These are phyloP conservation scores for Gardenia jasminoides DNA, from an alignment of 257 asterid species.

Conservation along the genomic window DNA sequence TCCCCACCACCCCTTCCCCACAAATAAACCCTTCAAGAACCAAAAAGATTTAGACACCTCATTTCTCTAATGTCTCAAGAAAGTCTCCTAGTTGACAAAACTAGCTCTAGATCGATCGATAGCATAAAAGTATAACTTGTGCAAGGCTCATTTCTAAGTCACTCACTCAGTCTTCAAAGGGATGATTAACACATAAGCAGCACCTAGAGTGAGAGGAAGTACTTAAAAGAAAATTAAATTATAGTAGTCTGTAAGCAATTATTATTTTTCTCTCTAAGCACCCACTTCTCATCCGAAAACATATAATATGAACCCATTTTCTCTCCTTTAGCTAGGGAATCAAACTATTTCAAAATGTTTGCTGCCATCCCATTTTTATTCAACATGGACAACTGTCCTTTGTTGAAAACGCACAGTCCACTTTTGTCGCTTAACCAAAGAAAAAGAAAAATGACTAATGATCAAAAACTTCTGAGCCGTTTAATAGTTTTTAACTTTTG, in stretches of 20 bases:
- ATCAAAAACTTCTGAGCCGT: not conserved
- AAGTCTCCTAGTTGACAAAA: conserved; percentile 11
- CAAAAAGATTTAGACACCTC: not conserved
- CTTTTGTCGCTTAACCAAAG: conserved; percentile 38
- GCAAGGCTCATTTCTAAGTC: conserved; percentile 14
- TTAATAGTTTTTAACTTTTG: not conserved
- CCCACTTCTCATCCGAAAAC: conserved; percentile 32
- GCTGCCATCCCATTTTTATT: conserved; percentile 33
- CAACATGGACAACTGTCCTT: conserved; percentile 76
- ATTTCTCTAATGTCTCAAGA: conserved; percentile 1
- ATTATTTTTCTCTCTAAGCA: not conserved
- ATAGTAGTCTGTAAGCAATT: not conserved
- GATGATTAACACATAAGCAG: not conserved
- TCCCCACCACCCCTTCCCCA: too few relatives aligned
- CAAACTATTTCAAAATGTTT: conserved; percentile 40
- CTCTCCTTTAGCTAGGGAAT: conserved; percentile 45
- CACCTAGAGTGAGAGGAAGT: not conserved
- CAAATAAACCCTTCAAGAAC: not conserved
- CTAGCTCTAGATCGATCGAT: not conserved
- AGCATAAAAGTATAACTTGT: not conserved
- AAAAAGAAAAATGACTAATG: conserved; percentile 1
- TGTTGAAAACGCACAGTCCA: conserved; percentile 54
- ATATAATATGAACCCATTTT: conserved; percentile 34
- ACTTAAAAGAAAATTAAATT: not conserved
- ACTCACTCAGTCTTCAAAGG: conserved; percentile 16